Evolutionary conservation across 345 rosid species (phyloP).

Genomic region (Excoecaria agallocha): DNA sequence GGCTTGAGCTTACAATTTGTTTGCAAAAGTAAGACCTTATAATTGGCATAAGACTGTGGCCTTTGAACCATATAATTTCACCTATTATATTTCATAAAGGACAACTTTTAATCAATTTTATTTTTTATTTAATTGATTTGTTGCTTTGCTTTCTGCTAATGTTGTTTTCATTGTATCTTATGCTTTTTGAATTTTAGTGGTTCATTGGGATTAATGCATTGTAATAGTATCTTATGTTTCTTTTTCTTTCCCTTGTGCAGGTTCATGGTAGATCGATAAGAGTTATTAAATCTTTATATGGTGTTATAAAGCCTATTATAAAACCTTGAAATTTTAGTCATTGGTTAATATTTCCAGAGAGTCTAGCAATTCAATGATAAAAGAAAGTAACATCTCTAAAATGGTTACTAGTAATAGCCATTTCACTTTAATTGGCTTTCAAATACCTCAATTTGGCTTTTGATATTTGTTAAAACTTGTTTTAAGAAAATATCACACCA

Average conservation of each 20-base stretch:
- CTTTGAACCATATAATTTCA: neutral
- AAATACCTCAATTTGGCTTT: neutral
- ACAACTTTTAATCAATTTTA: neutral
- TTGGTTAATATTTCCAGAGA: neutral
- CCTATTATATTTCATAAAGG: neutral
- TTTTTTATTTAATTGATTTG: too few species aligned
- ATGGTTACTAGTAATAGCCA: too few species aligned
- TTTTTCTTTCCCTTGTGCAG: slow-evolving; percentile 37
- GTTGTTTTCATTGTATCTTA: neutral
- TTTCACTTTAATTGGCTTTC: too few species aligned
- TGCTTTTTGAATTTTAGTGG: neutral
- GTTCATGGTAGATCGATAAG: slow-evolving; percentile 92
- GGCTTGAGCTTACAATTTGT: neutral
- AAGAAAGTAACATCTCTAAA: neutral
- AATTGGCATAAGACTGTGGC: neutral
- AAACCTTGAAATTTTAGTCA: slow-evolving; percentile 2
- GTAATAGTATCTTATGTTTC: neutral
- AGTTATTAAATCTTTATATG: slow-evolving; percentile 73
- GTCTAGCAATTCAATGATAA: too few species aligned
- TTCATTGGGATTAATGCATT: neutral
- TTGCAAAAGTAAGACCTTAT: neutral
- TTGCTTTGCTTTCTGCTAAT: neutral
- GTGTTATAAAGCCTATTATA: slow-evolving; percentile 69
- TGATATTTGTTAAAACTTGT: neutral
- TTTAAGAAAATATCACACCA: neutral